phyloP scores from a whole-genome alignment of 2,329 filamentous ascomycete genomes.

The Aspergillus sp. region DNA sequence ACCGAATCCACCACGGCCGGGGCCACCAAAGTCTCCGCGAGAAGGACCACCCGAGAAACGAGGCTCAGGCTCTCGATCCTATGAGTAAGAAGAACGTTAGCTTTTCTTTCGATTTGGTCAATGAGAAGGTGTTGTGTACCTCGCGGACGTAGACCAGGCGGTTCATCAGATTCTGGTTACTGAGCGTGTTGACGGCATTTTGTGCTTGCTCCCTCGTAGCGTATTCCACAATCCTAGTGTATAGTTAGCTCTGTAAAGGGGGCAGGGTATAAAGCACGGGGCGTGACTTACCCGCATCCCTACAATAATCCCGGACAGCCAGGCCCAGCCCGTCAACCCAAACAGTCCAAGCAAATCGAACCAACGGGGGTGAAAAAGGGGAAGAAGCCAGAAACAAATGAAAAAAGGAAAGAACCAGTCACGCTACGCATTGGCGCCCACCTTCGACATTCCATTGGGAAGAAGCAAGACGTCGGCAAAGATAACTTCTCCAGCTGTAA shows the following conservation, averaged over 20 bases:
- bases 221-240: conserved; percentile 96
- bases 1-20: conserved; percentile 55
- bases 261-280: conserved; percentile 2
- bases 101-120: not conserved
- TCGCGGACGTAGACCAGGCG: conserved; percentile 98
- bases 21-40: conserved; percentile 61
- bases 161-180: conserved; percentile 99
- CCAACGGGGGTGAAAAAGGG: conserved; percentile 56
- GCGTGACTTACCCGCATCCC: conserved; percentile 92
- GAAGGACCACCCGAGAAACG: conserved; percentile 80
- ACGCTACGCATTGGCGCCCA: conserved; percentile 91
- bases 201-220: conserved; percentile 98
- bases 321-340: conserved; percentile 99
- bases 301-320: conserved; percentile 83
- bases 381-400: conserved; percentile 61
- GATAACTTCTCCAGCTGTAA: conserved; percentile 92
- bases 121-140: conserved; percentile 52
- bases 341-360: conserved; percentile 73
- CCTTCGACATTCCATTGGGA: conserved; percentile 99
- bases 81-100: not conserved
- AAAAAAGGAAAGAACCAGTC: conserved; percentile 69
- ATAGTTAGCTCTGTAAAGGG: not conserved
- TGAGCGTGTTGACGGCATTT: conserved; percentile 93
- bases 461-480: conserved; percentile 99
- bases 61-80: conserved; percentile 98